Evolutionary conservation across 2,329 filamentous ascomycete genomes (phyloP), one percentile per base, ranked within the genome.

Genomic region (Alternaria consortialis): DNA sequence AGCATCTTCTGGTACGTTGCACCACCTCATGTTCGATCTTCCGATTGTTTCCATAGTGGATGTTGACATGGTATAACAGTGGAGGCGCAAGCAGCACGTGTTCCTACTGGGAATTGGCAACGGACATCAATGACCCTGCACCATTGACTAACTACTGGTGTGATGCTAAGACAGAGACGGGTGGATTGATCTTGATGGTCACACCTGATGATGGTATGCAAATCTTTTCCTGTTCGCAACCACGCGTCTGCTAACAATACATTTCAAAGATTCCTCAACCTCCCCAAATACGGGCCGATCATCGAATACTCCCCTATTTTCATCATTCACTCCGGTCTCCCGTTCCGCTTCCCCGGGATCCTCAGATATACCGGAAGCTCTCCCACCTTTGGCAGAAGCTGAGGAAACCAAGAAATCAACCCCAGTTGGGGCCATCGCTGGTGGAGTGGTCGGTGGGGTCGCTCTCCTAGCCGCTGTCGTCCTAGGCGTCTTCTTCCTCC

Each of bases 401-500:
- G 23, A 34, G 7, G 17, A 46, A 8, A 44, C 50, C 8, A 53
- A 62, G 34, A 46, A 32, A 13, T 56, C 57, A 50, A 61, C 57
- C 1, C 52, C 64, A 43, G 37, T 69, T 31, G 68, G 63, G 36
- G 62, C 68, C 12, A 69, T 71, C 31, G 63, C 64, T 15, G 68
- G 68, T 17, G 67, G 67, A 37, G 67, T 67, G 8, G 42, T 71
- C 25, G 68, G 68, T 17, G 68, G 67, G 17, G 36, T 70, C 25
- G 65, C 51, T 7, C 62, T 53, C n/a, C 53, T 69, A 23, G 65
- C 37, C 37, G 62, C 50, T 25, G 46, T 63, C 39, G 52, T 66
- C 20, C 44, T 67, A 42, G 63, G 39, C n/a, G 40, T 58, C 23
- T 56, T 69, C 51, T 58, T 66, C 46, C 15, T 60, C 20, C 43